Evolutionary conservation across 257 asterid species (phyloP).

Genomic region (Nicotiana knightiana): DNA sequence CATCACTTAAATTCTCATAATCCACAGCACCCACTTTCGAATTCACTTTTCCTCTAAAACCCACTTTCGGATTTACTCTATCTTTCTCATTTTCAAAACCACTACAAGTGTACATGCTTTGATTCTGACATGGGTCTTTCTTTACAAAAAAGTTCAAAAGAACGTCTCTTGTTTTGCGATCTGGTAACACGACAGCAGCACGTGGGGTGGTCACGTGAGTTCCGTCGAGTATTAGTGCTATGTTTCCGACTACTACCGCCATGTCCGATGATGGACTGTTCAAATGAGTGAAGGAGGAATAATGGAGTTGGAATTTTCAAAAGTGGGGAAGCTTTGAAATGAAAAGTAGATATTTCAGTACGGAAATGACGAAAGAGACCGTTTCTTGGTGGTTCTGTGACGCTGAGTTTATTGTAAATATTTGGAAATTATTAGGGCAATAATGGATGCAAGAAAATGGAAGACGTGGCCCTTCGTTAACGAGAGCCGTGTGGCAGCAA

Average conservation of each 20-base stretch:
- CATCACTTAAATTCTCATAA: conserved; percentile 80
- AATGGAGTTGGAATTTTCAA: background rate
- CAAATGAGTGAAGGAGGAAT: background rate
- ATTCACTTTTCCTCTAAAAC: conserved; percentile 31
- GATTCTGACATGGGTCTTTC: conserved; percentile 39
- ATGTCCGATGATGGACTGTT: conserved; percentile 25
- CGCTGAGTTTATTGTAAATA: background rate
- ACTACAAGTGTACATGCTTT: conserved; percentile 22
- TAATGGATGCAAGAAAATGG: conserved; percentile 1
- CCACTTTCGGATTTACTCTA: conserved; percentile 22
- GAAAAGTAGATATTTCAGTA: conserved; percentile 30
- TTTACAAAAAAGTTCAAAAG: conserved; percentile 36
- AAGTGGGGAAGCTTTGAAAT: conserved; percentile 4
- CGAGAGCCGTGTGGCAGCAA: background rate
- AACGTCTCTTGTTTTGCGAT: conserved; percentile 34
- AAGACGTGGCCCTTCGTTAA: conserved; percentile 17
- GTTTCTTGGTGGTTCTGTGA: background rate
- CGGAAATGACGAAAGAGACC: conserved; percentile 33
- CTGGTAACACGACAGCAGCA: conserved; percentile 17
- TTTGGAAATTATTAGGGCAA: background rate
- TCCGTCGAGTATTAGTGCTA: conserved; percentile 57
- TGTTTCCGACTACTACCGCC: conserved; percentile 62
- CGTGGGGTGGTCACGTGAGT: conserved; percentile 46
- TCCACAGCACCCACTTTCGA: conserved; percentile 62
- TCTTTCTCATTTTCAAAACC: conserved; percentile 49